A percentile compares a stretch with the other conserved stretches of the same genome.
These are phyloP conservation scores for Naganishia cerealis DNA, from an alignment of 1,284 basidiomycete species.

Conservation along the genomic window DNA sequence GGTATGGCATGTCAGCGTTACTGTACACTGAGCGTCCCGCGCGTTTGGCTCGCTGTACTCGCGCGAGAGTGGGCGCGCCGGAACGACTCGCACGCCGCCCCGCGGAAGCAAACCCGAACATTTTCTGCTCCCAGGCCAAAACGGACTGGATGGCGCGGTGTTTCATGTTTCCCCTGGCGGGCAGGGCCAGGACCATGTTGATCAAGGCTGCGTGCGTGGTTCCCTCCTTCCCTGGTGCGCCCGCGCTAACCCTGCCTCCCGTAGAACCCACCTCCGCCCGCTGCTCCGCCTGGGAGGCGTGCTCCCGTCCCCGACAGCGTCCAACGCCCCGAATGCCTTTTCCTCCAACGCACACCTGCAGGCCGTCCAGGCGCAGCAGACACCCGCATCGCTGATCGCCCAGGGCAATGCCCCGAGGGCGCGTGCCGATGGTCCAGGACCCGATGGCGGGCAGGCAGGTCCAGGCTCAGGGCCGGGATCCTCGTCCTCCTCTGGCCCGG, in stretches of 20 bases:
- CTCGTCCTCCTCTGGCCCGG: not conserved
- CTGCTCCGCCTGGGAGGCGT: slow-evolving; percentile 45
- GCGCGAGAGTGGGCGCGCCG: not conserved
- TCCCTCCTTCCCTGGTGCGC: not conserved
- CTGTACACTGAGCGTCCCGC: too few relatives aligned
- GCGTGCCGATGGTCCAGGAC: not conserved
- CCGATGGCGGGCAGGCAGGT: slow-evolving; percentile 32
- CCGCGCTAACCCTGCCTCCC: not conserved
- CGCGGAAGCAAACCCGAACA: too few relatives aligned
- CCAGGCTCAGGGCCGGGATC: slow-evolving; percentile 39
- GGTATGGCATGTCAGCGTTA: too few relatives aligned
- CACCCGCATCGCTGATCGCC: slow-evolving; percentile 34
- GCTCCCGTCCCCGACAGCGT: slow-evolving; percentile 32
- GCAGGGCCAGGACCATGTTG: slow-evolving; percentile 40
- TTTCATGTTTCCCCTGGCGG: not conserved
- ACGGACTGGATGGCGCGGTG: not conserved
- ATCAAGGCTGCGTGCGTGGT: slow-evolving; percentile 50
- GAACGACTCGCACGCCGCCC: not conserved
- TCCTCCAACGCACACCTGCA: slow-evolving; percentile 52
- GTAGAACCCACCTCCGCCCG: slow-evolving; percentile 51
- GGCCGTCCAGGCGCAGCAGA: slow-evolving; percentile 39
- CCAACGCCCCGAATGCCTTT: slow-evolving; percentile 48
- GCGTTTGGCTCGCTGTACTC: too few relatives aligned
- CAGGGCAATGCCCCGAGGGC: too few relatives aligned
- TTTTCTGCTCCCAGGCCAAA: not conserved